Conservation (phyloP, 306 rosid genomes). For the Acacia crassicarpa region DNA sequence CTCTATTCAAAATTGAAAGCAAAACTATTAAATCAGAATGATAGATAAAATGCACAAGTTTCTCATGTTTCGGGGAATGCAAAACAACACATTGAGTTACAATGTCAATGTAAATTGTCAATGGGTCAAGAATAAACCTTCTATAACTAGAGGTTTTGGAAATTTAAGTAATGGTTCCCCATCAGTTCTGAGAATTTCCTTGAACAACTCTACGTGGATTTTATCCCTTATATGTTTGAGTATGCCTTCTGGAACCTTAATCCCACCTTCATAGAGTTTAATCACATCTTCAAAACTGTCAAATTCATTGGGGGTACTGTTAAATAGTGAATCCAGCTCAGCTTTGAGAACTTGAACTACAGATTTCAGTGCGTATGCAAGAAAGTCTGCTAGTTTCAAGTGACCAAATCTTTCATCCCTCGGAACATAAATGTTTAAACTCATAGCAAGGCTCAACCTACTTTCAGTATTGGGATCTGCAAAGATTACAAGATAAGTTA, state of each 20-base stretch:
- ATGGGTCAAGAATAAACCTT: constrained; percentile 46
- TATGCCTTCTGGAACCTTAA: not conserved
- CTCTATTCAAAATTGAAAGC: constrained; percentile 48
- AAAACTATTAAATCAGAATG: not conserved
- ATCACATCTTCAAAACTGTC: not conserved
- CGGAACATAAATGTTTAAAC: constrained; percentile 39
- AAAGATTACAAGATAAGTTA: constrained; percentile 14
- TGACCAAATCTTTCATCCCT: constrained; percentile 68
- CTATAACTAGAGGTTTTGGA: constrained; percentile 72
- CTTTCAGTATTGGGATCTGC: constrained; percentile 65
- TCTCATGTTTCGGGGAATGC: constrained; percentile 5
- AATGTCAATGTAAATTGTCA: not conserved
- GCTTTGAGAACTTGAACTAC: constrained; percentile 64
- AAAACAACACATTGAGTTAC: constrained; percentile 23
- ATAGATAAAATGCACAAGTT: constrained; percentile 23
- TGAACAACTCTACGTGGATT: constrained; percentile 57
- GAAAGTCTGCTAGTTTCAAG: constrained; percentile 75
- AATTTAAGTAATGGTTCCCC: constrained; percentile 65
- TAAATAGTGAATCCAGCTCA: constrained; percentile 47
- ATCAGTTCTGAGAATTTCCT: constrained; percentile 54
- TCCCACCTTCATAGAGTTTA: not conserved
- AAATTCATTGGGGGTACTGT: constrained; percentile 12
- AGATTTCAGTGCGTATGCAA: constrained; percentile 73
- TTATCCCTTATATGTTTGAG: not conserved
- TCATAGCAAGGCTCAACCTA: constrained; percentile 45